Evolutionary conservation across 352 stramenopile species (phyloP), one percentile per base, ranked within the genome.

Genomic region (Pythium inflatum): DNA sequence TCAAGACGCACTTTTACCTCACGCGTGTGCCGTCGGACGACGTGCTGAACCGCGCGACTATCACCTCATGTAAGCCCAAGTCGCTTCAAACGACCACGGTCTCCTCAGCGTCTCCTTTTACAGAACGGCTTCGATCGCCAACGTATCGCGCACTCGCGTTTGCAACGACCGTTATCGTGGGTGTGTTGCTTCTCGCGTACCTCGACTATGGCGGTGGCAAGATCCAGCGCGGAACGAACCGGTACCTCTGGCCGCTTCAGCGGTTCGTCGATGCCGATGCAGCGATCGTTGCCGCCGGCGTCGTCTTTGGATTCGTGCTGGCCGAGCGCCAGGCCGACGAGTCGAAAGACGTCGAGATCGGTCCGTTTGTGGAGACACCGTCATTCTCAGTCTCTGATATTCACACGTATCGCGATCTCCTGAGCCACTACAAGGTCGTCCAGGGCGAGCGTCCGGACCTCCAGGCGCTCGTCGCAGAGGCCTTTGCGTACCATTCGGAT

Each of bases 1-100:
- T 80, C 50, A 70, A 34, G 6, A 36, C 71, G 14, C 45, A 70
- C 33, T 67, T 81, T 18, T 77, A 64, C 53, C 33, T 80, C 25
- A 82, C 76, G 9, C 54, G 57, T 11, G 40, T 43, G 27, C 64
- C 70, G 16, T 28, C 27, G 0, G 60, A 78, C 3, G 38, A 66
- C 0, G 7, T 31, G 28, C 34, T 82, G 13, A 41, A 63, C 25
- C 33, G 55, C 12, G 34, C 55, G 25, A 57, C 38, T 5, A n/a
- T 64, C 12, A 62, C 62, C 40, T 33, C 45, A n/a, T n/a, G n/a
- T n/a, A n/a, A n/a, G n/a, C n/a, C n/a, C n/a, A n/a, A n/a, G n/a
- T n/a, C n/a, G n/a, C n/a, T n/a, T n/a, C n/a, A n/a, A n/a, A n/a
- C n/a, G n/a, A n/a, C n/a, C 8, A 34, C 36, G 5, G 38, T 5